Conservation (phyloP, 2,329 filamentous ascomycete species). For the Exophiala viscosa region DNA sequence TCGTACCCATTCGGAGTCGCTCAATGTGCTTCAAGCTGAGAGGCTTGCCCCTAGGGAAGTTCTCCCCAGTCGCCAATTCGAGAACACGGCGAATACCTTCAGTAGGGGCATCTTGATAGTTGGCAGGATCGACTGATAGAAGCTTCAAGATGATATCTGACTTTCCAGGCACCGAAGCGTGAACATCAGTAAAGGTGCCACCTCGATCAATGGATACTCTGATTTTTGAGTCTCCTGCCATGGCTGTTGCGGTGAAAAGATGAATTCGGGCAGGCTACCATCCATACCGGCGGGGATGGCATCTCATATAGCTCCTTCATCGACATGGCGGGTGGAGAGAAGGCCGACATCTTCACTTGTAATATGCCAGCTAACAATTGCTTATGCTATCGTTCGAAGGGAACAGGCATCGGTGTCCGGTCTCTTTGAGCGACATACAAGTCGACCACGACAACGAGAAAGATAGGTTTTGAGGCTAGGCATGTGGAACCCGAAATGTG, state of each 20-base stretch:
- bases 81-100: conserved; percentile 75
- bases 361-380: too few species aligned
- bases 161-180: conserved; percentile 36
- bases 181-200: conserved; percentile 42
- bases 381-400: too few species aligned
- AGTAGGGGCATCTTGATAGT: conserved; percentile 57
- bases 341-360: background rate
- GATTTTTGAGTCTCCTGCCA: conserved; percentile 3
- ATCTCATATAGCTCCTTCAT: conserved; percentile 1
- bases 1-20: conserved; percentile 67
- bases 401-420: background rate
- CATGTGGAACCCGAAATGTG: background rate
- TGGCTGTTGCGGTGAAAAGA: background rate
- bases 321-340: background rate
- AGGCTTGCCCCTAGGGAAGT: conserved; percentile 10
- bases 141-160: conserved; percentile 37
- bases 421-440: background rate
- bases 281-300: background rate
- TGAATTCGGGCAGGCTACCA: background rate
- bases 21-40: background rate
- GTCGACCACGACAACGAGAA: background rate
- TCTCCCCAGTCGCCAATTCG: conserved; percentile 30
- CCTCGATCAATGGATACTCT: conserved; percentile 32
- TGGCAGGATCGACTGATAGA: conserved; percentile 39
- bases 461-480: background rate